A percentile compares a stretch with the other conserved stretches of the same genome.
phyloP scores from a whole-genome alignment of 202 grass and related monocot genomes.

The Setaria viridis region DNA sequence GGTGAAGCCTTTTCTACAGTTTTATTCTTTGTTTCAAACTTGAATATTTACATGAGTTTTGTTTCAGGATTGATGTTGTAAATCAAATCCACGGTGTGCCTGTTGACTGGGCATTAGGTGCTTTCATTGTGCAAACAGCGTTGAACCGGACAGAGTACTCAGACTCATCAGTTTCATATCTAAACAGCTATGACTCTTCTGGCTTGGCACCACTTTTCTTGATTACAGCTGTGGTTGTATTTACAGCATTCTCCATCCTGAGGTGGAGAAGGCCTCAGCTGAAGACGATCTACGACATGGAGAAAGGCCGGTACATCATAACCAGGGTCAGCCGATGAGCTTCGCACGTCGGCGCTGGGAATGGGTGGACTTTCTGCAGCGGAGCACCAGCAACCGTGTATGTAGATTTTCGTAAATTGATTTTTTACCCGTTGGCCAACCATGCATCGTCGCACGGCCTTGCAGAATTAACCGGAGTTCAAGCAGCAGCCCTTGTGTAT shows the following conservation, averaged over 20 bases:
- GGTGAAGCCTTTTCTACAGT: constrained; percentile 49
- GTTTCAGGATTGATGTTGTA: constrained; percentile 75
- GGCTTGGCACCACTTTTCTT: constrained; percentile 54
- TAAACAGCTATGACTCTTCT: constrained; percentile 55
- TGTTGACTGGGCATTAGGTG: constrained; percentile 89
- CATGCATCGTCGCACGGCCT: neutral
- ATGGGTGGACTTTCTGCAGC: constrained; percentile 32
- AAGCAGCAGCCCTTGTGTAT: constrained; percentile 51
- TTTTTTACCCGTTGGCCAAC: neutral
- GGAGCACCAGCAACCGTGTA: constrained; percentile 30
- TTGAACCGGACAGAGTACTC: constrained; percentile 55
- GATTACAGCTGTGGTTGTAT: constrained; percentile 53
- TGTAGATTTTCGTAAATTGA: constrained; percentile 50
- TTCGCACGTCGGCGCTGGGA: neutral
- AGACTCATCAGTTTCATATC: constrained; percentile 58
- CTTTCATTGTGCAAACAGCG: constrained; percentile 68
- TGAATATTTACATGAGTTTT: constrained; percentile 19
- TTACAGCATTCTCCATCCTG: constrained; percentile 66
- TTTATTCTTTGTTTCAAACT: neutral
- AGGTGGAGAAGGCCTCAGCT: constrained; percentile 64
- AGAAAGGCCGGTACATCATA: constrained; percentile 81
- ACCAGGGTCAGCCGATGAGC: constrained; percentile 64
- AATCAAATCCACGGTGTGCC: constrained; percentile 69
- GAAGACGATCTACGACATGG: constrained; percentile 74
- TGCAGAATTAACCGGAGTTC: constrained; percentile 13